These are phyloP conservation scores for Micromonas pusilla DNA, from an alignment of 139 green algal genomes.

Conservation along the genomic window DNA sequence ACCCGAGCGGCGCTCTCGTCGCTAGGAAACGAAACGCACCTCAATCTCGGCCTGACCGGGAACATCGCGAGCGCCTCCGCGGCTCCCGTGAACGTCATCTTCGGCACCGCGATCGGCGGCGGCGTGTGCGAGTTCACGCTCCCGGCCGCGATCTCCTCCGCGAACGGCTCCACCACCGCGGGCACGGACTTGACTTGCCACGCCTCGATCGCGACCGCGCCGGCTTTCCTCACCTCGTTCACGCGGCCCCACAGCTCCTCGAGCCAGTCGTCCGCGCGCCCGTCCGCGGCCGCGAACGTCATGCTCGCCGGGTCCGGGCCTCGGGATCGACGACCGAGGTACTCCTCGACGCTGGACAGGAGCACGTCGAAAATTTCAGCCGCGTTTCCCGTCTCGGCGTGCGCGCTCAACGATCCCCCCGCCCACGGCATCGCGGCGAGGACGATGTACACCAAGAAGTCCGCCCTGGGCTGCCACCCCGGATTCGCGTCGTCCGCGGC, in stretches of 20 bases:
- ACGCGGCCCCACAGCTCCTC: conserved; percentile 7
- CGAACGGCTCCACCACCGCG: background rate
- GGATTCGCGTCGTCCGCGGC: background rate
- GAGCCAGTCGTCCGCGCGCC: background rate
- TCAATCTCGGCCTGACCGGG: background rate
- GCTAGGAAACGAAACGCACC: background rate
- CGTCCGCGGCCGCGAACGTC: background rate
- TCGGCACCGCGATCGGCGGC: background rate
- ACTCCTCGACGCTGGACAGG: background rate
- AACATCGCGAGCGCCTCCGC: background rate
- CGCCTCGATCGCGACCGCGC: background rate
- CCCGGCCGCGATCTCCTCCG: background rate
- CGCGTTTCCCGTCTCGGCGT: background rate
- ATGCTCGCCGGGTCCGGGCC: background rate
- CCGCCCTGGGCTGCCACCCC: conserved; percentile 15
- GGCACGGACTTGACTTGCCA: conserved; percentile 1
- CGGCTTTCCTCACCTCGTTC: background rate
- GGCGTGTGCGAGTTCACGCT: background rate
- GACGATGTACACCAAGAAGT: conserved; percentile 2
- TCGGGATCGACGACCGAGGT: background rate
- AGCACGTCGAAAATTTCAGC: background rate
- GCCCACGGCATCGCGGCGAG: conserved; percentile 9
- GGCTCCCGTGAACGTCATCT: background rate
- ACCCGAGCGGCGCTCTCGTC: no score
- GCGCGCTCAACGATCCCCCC: background rate